phyloP scores from a whole-genome alignment of 129 eudicot genomes.

The Lactuca saligna region DNA sequence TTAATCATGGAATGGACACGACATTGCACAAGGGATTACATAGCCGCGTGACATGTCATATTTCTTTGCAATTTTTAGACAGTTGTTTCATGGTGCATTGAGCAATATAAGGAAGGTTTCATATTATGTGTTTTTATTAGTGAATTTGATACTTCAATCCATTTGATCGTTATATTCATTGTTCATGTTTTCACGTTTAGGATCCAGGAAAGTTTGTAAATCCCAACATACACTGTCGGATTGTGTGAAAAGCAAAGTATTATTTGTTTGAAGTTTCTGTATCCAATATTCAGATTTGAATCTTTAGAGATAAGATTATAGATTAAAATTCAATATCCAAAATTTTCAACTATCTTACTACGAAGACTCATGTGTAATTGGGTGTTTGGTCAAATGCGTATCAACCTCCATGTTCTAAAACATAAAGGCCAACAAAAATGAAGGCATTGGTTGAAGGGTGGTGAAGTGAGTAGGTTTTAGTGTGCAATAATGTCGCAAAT shows the following conservation, averaged over 20 bases:
- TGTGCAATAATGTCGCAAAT: conserved; percentile 14
- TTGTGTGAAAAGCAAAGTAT: no score
- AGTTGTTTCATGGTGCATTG: no score
- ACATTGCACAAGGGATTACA: no score
- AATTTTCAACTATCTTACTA: background rate
- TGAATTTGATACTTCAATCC: background rate
- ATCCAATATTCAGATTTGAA: background rate
- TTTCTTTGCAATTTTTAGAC: no score
- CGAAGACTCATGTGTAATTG: background rate
- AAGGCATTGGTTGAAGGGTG: background rate
- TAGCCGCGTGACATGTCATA: no score
- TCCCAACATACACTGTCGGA: background rate
- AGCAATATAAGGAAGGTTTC: background rate
- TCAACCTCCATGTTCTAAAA: conserved; percentile 5
- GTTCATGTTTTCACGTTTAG: no score
- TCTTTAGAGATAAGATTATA: background rate
- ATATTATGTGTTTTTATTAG: background rate
- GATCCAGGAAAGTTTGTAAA: background rate
- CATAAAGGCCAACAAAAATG: background rate
- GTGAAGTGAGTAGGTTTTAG: conserved; percentile 14
- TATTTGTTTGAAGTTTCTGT: background rate
- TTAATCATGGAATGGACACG: no score
- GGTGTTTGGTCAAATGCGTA: background rate
- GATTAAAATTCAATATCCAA: no score
- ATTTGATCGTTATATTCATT: background rate